A percentile compares a stretch with the other conserved stretches of the same genome.
phyloP scores from a whole-genome alignment of 2,329 filamentous ascomycete genomes.

The Talaromyces funiculosus region DNA sequence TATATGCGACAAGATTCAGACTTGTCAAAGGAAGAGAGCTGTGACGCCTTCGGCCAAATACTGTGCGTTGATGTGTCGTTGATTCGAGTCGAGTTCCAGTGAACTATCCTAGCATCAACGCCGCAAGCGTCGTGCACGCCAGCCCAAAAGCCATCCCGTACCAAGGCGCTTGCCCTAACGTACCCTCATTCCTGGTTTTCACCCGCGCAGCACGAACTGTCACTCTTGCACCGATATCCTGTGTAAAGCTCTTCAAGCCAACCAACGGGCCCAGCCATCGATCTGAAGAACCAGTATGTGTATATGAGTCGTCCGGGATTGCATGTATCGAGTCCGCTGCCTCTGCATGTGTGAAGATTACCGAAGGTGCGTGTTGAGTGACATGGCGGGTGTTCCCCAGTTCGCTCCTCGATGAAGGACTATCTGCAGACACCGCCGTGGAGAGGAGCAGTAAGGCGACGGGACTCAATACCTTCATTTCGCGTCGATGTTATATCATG shows the following conservation, averaged over 20 bases:
- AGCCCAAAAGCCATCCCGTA: slow-evolving; percentile 38
- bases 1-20: neutral
- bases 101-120: slow-evolving; percentile 34
- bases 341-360: neutral
- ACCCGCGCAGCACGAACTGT: slow-evolving; percentile 12
- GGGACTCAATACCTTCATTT: slow-evolving; percentile 9
- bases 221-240: slow-evolving; percentile 22
- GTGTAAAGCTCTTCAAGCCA: slow-evolving; percentile 26
- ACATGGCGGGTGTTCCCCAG: neutral
- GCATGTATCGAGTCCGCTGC: neutral
- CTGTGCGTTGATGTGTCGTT: neutral
- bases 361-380: neutral
- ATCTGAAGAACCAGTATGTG: slow-evolving; percentile 16
- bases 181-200: slow-evolving; percentile 33
- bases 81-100: neutral
- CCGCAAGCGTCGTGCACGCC: slow-evolving; percentile 34
- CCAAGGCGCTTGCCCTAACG: slow-evolving; percentile 36
- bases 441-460: slow-evolving; percentile 5
- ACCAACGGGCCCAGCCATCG: slow-evolving; percentile 25
- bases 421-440: slow-evolving; percentile 1
- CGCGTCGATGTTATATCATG: neutral
- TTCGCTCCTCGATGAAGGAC: slow-evolving; percentile 8
- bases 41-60: neutral
- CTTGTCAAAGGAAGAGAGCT: neutral
- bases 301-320: neutral